Base-by-base conservation (phyloP, 306 rosid genomes). In the Mimosa pudica region DNA sequence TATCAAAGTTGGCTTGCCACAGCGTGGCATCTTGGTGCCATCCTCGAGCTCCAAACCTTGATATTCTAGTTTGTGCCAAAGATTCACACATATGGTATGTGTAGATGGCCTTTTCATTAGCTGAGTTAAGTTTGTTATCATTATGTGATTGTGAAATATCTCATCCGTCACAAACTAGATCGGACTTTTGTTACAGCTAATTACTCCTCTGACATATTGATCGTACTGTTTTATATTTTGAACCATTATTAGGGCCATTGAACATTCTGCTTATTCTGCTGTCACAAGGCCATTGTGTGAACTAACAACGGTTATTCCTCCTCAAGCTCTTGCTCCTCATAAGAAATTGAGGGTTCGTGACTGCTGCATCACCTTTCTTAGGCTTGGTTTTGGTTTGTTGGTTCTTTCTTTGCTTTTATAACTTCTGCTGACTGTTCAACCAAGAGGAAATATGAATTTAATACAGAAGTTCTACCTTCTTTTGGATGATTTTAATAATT, bases 1-100 rank as follows among this genome's bases (percentile, higher is more conserved):
- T 96, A 82, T 92, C 98, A 44, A 96, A 82, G 86, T 69, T 96
- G 83, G 97, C 96, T 81, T 96, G 99, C 89, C 99, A 96, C 75
- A 96, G 99, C 80, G 96, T 96, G 76, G 98, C 97, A 74, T 93
- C 99, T 78, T 96, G 99, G 99, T 89, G 98, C 79, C 99, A 96
- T 74, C 99, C 99, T 76, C 93, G 99, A 83, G 98, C 97, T 64
- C 99, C 99, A 77, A 96, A 91, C 85, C 99, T 96, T 80, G 98
- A 96, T 88, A 96, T 93, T 82, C 79, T 96, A 79, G 93, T 98
- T 54, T 96, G 99, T 45, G 98, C 91, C 74, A 96, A 96, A 87
- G 99, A 96, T 87, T 96, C 99, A 77, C 97, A 93, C 85, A 89
- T 96, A 85, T 96, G 99, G 99, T 96, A 87, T 79, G 84, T 12